Conservation (phyloP, 305 asterid genomes). For the Lippia alba region DNA sequence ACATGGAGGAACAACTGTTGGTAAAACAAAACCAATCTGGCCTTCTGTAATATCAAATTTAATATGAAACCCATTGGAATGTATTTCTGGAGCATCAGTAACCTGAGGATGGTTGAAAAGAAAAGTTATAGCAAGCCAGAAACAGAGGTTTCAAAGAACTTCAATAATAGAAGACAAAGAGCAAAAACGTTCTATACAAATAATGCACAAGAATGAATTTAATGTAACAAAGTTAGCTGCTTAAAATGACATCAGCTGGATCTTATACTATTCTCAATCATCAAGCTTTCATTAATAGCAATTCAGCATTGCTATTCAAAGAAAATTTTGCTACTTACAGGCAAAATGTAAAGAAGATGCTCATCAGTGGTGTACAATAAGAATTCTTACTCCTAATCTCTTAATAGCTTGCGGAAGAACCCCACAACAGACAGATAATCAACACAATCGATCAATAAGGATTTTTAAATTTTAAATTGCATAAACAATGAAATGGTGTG, state of each 20-base stretch:
- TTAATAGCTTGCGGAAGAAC: not conserved
- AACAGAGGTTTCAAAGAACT: conserved; percentile 11
- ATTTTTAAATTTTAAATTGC: conserved; percentile 16
- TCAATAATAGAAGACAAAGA: conserved; percentile 11
- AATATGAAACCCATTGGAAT: conserved; percentile 95
- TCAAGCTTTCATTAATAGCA: conserved; percentile 20
- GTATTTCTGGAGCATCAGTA: conserved; percentile 98
- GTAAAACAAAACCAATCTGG: conserved; percentile 97
- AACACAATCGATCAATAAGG: not conserved
- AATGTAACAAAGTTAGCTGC: conserved; percentile 19
- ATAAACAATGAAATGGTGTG: conserved; percentile 7
- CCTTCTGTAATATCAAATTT: conserved; percentile 90
- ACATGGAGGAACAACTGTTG: conserved; percentile 84
- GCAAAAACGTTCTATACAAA: not conserved
- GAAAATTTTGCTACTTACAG: conserved; percentile 9
- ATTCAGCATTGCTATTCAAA: conserved; percentile 9
- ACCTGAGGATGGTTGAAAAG: conserved; percentile 57
- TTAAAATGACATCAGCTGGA: conserved; percentile 17
- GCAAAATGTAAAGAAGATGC: conserved; percentile 21
- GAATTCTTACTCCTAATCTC: conserved; percentile 12
- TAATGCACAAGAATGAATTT: conserved; percentile 13
- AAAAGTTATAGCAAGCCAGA: conserved; percentile 24
- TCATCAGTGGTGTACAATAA: conserved; percentile 5
- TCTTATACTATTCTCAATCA: conserved; percentile 6
- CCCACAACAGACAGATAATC: conserved; percentile 21